Evolutionary conservation across 139 green algal genomes (phyloP).

Genomic region (Haematococcus lacustris): DNA sequence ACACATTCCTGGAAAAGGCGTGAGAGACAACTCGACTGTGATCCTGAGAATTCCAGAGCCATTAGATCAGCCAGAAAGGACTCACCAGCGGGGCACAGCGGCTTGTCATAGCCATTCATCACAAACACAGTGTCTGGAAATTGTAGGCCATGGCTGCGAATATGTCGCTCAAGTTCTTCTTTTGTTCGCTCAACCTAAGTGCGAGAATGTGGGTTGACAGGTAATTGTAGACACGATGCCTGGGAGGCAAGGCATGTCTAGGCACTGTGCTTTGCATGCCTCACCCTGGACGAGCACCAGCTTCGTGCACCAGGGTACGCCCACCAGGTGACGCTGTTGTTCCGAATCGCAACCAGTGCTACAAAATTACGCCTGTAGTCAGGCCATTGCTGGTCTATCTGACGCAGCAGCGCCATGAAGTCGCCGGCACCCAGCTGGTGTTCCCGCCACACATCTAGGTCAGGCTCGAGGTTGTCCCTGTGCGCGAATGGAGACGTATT

Average conservation of each 20-base stretch:
- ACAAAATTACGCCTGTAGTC: conserved; percentile 35
- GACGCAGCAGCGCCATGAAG: conserved; percentile 23
- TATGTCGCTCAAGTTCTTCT: conserved; percentile 18
- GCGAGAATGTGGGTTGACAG: neutral
- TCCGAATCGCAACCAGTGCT: conserved; percentile 26
- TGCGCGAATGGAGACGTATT: neutral
- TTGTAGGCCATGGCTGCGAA: neutral
- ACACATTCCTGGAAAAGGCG: too few relatives aligned
- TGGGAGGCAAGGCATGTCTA: neutral
- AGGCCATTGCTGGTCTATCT: conserved; percentile 27
- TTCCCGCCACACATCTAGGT: conserved; percentile 11
- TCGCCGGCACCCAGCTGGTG: conserved; percentile 7
- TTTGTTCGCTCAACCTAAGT: neutral
- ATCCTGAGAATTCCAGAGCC: too few relatives aligned
- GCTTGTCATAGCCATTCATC: conserved; percentile 48
- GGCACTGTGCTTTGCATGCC: neutral
- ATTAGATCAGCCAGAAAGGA: conserved; percentile 9
- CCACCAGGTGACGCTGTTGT: conserved; percentile 25
- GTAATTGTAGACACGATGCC: neutral
- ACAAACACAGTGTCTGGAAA: conserved; percentile 36
- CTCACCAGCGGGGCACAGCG: conserved; percentile 21
- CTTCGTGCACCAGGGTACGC: conserved; percentile 20
- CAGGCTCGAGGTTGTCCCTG: conserved; percentile 34
- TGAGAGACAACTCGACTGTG: too few relatives aligned
- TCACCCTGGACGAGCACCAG: conserved; percentile 30